These are phyloP conservation scores for Emericellopsis atlantica DNA, from an alignment of 2,329 filamentous ascomycete genomes.

Conservation along the genomic window DNA sequence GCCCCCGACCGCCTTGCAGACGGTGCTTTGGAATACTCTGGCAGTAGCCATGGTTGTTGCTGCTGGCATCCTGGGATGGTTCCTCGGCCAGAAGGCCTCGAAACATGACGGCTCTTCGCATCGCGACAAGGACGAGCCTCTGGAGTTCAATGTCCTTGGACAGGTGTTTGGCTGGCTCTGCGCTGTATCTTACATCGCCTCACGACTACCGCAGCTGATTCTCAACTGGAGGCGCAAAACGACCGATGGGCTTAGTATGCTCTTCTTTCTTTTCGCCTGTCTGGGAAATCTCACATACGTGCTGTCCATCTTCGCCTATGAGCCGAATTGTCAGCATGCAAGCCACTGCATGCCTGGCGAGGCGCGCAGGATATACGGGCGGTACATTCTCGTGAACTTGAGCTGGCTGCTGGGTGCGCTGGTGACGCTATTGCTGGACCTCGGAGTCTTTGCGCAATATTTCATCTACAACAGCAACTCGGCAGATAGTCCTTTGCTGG, in stretches of 20 bases:
- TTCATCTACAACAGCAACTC: constrained; percentile 58
- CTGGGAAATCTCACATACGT: constrained; percentile 92
- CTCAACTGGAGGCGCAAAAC: constrained; percentile 88
- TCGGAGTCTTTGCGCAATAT: constrained; percentile 82
- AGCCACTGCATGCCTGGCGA: constrained; percentile 52
- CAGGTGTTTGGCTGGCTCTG: constrained; percentile 93
- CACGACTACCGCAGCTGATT: constrained; percentile 77
- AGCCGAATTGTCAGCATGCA: constrained; percentile 48
- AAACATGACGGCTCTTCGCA: constrained; percentile 18
- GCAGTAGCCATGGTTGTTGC: constrained; percentile 71
- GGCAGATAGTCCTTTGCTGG: constrained; percentile 17
- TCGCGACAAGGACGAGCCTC: constrained; percentile 29
- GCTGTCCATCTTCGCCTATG: constrained; percentile 80
- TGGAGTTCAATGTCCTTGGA: constrained; percentile 63
- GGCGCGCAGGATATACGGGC: constrained; percentile 52
- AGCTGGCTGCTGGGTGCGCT: constrained; percentile 86
- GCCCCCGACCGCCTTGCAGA: constrained; percentile 39
- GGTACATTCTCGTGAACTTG: constrained; percentile 79
- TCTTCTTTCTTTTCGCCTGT: constrained; percentile 96
- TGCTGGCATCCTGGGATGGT: constrained; percentile 80
- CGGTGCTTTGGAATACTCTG: constrained; percentile 58
- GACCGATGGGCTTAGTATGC: constrained; percentile 82
- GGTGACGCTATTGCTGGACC: constrained; percentile 74
- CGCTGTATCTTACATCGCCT: constrained; percentile 78
- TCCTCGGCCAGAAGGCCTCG: constrained; percentile 36